Percentiles rank a stretch among this genome's conserved stretches.
Evolutionary conservation across 225 moss, liverwort and hornwort species (phyloP).

Genomic region (Pleurozium schreberi): DNA sequence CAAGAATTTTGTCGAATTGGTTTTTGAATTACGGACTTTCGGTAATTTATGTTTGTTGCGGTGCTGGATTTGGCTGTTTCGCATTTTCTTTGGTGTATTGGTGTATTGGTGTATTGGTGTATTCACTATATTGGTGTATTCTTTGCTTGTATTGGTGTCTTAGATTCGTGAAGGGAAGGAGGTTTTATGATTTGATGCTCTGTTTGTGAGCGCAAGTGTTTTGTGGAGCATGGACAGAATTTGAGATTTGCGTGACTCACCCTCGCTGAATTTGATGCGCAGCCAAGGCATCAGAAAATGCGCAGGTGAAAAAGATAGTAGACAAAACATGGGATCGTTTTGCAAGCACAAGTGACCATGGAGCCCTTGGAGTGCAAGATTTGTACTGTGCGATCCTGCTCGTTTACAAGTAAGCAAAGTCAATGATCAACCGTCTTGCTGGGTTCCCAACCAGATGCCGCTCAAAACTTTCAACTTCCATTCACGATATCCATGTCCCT

Average conservation of each 20-base stretch:
- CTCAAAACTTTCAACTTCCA: neutral
- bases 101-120: too few relatives aligned
- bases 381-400: slow-evolving; percentile 76
- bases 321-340: slow-evolving; percentile 66
- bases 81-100: neutral
- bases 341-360: slow-evolving; percentile 40
- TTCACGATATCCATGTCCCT: neutral
- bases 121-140: too few relatives aligned
- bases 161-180: neutral
- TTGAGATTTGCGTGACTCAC: neutral
- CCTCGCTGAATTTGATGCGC: neutral
- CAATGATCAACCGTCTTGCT: neutral
- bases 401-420: slow-evolving; percentile 62
- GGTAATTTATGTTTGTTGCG: neutral
- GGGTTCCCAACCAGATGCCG: neutral
- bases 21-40: neutral
- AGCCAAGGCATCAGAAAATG: slow-evolving; percentile 42
- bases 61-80: neutral
- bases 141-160: neutral
- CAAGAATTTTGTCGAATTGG: neutral
- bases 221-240: neutral
- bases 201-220: neutral
- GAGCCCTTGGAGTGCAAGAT: slow-evolving; percentile 44
- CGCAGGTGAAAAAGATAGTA: slow-evolving; percentile 42
- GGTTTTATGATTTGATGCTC: neutral